Percentiles rank a stretch among this genome's conserved stretches.
Conservation (phyloP, 768 basidiomycete species). For the Rhodotorula sphaerocarpa region DNA sequence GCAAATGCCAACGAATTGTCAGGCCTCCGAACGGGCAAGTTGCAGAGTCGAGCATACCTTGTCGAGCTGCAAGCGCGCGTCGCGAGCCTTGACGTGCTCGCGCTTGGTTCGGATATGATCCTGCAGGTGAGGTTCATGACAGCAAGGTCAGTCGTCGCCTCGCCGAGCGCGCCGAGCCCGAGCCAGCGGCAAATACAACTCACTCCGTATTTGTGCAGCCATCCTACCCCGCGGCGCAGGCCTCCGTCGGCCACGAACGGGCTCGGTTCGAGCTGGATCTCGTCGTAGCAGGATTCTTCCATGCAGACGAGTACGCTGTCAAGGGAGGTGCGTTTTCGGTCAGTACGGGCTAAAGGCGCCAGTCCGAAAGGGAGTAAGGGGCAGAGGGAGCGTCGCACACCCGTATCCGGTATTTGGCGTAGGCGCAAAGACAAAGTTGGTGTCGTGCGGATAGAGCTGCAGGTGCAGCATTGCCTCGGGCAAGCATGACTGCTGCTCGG, state of each 20-base stretch:
- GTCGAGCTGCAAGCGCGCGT: slow-evolving; percentile 1
- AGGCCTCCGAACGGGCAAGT: too few relatives aligned
- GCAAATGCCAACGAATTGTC: not conserved
- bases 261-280: slow-evolving; percentile 2
- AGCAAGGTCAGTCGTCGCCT: not conserved
- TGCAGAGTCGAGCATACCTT: not conserved
- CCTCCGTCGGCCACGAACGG: not conserved
- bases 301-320: slow-evolving; percentile 6
- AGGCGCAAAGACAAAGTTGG: not conserved
- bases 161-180: too few relatives aligned
- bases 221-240: slow-evolving; percentile 1
- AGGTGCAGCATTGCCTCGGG: not conserved
- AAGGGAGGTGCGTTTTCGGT: not conserved
- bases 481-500: not conserved
- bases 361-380: not conserved
- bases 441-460: not conserved
- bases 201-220: slow-evolving; percentile 5
- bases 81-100: not conserved
- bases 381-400: not conserved
- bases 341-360: not conserved
- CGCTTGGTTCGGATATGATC: not conserved
- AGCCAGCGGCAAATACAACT: not conserved
- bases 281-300: slow-evolving; percentile 8
- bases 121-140: not conserved
- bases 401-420: not conserved